Base-by-base conservation (phyloP, 768 basidiomycete genomes). In the Rubroboletus pulcherrimus region DNA sequence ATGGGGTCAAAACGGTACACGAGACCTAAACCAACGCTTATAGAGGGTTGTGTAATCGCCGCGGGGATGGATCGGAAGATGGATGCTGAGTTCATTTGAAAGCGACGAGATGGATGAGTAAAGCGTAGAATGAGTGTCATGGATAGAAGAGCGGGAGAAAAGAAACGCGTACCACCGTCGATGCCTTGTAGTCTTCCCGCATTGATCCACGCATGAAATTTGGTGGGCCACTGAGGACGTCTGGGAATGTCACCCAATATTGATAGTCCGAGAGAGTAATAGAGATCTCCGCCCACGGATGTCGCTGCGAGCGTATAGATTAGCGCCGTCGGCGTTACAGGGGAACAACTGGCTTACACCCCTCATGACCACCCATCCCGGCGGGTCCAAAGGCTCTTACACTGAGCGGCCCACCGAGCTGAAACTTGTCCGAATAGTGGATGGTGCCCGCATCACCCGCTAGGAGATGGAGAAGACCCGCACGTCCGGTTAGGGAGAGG, bases 321-420 rank as follows among this genome's bases (percentile, higher is more conserved):
- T 24, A 49, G 33, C 19, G 24, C n/a, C n/a, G 11, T 38, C 11
- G n/a, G 12, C 5, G 11, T 15, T 2, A 17, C 10, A 56, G 47
- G 21, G 35, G 21, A 33, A 29, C 37, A 14, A 47, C 44, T 33
- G 34, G 70, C 83, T 60, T 63, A 91, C 91, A 65, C 17, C 83
- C 81, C 57, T 94, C 91, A 21, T 78, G 79, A 0, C 89, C 86
- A 5, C 94, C 94, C 74, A 97, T 76, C 4, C 85, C 77, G 64
- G 90, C 91, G 7, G 78, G 75, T 42, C 79, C 79, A 73, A 96
- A 95, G 49, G 83, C 81, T 6, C 97, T 78, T 0, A 98, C 78
- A 51, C 85, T 91, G 7, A 87, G 82, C 0, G 97, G 94, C 0
- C 97, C 97, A 26, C 97, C 97, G 0, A 98, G 79, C 60, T 96